Percentiles rank a stretch among this genome's conserved stretches.
phyloP scores from a whole-genome alignment of 495 filamentous ascomycete genomes.

The Mycothermus thermophilus region DNA sequence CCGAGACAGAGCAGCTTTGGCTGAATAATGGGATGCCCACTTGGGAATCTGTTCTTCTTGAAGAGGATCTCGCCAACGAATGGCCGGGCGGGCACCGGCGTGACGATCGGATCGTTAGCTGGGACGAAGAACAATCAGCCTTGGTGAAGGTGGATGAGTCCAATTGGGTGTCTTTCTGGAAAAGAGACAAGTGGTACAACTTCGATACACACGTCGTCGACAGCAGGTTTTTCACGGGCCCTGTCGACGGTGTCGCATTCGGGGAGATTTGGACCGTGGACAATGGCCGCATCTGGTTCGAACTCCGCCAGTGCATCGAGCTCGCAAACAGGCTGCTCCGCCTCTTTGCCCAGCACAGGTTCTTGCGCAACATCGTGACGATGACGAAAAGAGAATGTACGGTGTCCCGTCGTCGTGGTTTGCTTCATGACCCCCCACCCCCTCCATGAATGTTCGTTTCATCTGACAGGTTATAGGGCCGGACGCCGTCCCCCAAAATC shows the following conservation, averaged over 20 bases:
- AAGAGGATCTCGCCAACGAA: background rate
- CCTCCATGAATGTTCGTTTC: too few relatives aligned
- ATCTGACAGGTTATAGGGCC: too few relatives aligned
- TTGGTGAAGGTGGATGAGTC: conserved; percentile 2
- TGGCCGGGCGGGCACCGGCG: conserved; percentile 1
- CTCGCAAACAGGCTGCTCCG: conserved; percentile 2
- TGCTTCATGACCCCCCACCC: too few relatives aligned
- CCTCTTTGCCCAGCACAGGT: too few relatives aligned
- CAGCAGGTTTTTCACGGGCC: background rate
- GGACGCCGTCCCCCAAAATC: too few relatives aligned
- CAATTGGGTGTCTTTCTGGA: conserved; percentile 2
- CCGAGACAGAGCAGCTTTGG: background rate
- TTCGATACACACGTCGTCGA: background rate
- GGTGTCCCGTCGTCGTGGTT: too few relatives aligned
- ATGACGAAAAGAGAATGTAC: too few relatives aligned
- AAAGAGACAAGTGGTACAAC: conserved; percentile 1
- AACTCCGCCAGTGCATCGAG: background rate
- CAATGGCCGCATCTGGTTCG: background rate
- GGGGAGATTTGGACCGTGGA: conserved; percentile 5
- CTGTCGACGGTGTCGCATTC: background rate
- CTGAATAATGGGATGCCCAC: background rate
- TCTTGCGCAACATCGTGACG: too few relatives aligned
- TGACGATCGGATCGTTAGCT: background rate
- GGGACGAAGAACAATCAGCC: too few relatives aligned
- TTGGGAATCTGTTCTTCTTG: background rate